Evolutionary conservation across 768 basidiomycete genomes (phyloP), one percentile per base, ranked within the genome.

Genomic region (Suillus spraguei): DNA sequence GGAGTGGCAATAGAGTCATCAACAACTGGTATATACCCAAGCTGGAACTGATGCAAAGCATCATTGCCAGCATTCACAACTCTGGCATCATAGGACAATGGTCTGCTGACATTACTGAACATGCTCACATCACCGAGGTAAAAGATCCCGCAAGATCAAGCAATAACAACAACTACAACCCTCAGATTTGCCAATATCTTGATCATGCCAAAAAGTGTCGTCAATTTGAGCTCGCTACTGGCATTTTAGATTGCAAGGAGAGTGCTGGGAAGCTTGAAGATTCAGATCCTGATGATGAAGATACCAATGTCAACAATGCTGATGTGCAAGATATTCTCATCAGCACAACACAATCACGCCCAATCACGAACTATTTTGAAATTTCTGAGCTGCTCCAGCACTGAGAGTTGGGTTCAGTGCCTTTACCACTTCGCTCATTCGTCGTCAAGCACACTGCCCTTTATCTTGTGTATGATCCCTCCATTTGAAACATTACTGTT

Each of bases 381-480:
- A 61, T 47, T 2, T 3, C 10, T 10, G 5, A 7, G 44, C 3
- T 17, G 6, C 20, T 38, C 42, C 46, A 32, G 24, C 24, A 32
- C 24, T 44, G 9, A 9, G 20, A 17, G 42, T 6, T 22, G 20
- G 35, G n/a, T 14, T 16, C 33, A 6, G 55, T 58, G 28, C 50
- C 63, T 52, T 53, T 42, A 17, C 67, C 73, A 52, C 54, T 44
- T 10, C 62, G 69, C 14, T 68, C 71, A 20, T 67, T 65, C 33
- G 32, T 58, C 35, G 60, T 50, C 32, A 20, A 53, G 9, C 58
- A 58, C 2, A 65, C 67, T 13, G 70, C 69, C 5, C 68, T 75
- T 63, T 70, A 73, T 63, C 62, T 78, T 9, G 63, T 65, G 6
- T 64, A 68, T 17, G 65, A 68, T 52, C 72, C 76, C 24, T 50